Base-by-base conservation (phyloP, 2,329 filamentous ascomycete species). In the Drechmeria coniospora region DNA sequence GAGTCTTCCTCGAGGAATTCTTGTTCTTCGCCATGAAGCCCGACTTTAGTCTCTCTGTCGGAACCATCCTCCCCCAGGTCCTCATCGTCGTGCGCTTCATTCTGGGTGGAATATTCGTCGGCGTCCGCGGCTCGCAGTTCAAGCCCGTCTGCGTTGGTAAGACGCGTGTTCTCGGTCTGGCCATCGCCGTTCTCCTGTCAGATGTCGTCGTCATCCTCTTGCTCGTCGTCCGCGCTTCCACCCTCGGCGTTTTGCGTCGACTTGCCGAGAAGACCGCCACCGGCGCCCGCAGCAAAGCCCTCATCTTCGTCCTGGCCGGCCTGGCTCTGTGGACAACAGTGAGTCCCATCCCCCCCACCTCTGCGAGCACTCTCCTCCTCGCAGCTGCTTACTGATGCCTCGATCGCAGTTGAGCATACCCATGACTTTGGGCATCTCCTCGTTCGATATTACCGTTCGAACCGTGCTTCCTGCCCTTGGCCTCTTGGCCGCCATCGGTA, bases 311-410 rank as follows among this genome's bases (percentile, higher is more conserved):
- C 12, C 47, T 62, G 14, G 40, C 52, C 25, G 63, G 56, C 10
- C 45, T 68, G 31, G 54, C 50, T n/a, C 42, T 67, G 18, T 73
- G 68, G 68, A 64, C 59, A 28, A 63, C 51, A 38, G 65, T 69
- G 42, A 45, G 64, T 61, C 13, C n/a, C 21, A 16, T 7, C 15
- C 3, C 2, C 7, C 24, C 15, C 3, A 2, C 7, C 24, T 15
- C 8, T n/a, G 8, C 21, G 16, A 13, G 16, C 16, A 19, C 15
- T 10, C n/a, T n/a, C n/a, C n/a, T n/a, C n/a, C n/a, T n/a, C 10
- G 12, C 7, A 8, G 17, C 12, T 27, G 23, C 31, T 23, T 23
- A 21, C 30, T 35, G 23, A 32, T 26, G 19, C 21, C 15, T 27
- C 38, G 26, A 34, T 18, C 16, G 8, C 29, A 70, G 64, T 54